phyloP scores from a whole-genome alignment of 192 early-diverging fungal genomes.

The Tieghemiomyces parasiticus region DNA sequence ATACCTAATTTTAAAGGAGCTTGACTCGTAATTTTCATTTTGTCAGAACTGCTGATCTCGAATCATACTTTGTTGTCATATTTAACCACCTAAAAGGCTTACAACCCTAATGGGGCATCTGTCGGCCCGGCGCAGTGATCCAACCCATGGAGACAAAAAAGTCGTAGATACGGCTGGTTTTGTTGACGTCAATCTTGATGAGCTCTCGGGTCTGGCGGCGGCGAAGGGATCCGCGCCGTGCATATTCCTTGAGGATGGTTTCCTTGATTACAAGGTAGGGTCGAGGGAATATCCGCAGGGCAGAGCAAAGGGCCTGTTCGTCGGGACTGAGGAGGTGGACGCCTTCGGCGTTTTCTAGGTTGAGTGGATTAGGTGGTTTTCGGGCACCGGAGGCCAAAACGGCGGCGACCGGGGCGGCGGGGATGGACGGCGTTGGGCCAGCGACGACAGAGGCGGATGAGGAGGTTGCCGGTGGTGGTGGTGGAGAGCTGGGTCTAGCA shows the following conservation, averaged over 20 bases:
- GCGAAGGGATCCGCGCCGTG: conserved; percentile 48
- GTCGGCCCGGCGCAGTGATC: conserved; percentile 44
- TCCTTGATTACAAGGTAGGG: conserved; percentile 92
- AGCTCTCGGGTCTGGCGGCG: conserved; percentile 66
- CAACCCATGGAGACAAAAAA: conserved; percentile 90
- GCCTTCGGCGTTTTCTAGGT: conserved; percentile 71
- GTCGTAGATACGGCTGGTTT: conserved; percentile 74
- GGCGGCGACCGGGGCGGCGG: conserved; percentile 6
- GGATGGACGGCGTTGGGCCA: conserved; percentile 11
- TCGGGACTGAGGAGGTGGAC: conserved; percentile 64
- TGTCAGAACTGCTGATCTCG: no score
- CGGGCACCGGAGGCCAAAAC: background rate
- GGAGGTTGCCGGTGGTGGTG: conserved; percentile 8
- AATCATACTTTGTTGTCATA: no score
- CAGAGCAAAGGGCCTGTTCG: conserved; percentile 71
- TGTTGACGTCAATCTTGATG: conserved; percentile 87
- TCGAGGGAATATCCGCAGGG: conserved; percentile 68
- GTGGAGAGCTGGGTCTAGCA: background rate
- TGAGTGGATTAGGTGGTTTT: conserved; percentile 42
- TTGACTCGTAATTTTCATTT: no score
- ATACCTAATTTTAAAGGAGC: no score
- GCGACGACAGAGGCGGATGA: conserved; percentile 12
- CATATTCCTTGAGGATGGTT: conserved; percentile 71
- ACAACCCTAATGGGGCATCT: conserved; percentile 10
- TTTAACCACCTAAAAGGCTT: no score